A percentile compares a stretch with the other conserved stretches of the same genome.
Conservation (phyloP, 139 green algal genomes). For the Zygnema cylindricum region DNA sequence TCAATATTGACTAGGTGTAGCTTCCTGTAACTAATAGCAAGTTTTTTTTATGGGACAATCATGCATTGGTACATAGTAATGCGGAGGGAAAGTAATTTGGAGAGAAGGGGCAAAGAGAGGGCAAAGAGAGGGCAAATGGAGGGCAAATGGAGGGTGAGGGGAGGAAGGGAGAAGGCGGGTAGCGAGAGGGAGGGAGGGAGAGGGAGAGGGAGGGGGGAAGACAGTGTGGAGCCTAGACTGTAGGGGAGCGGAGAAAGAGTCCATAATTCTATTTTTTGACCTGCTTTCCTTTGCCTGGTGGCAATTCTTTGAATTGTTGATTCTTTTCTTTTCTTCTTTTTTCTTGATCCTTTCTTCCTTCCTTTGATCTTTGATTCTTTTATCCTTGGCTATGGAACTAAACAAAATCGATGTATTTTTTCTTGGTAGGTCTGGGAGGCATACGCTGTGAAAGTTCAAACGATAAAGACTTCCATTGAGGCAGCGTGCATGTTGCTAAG, state of each 20-base stretch:
- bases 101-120: too few species aligned
- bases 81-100: neutral
- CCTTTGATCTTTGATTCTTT: neutral
- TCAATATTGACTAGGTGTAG: too few species aligned
- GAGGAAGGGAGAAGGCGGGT: neutral
- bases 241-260: neutral
- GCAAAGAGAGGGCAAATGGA: too few species aligned
- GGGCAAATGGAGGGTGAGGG: neutral
- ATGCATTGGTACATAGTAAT: neutral
- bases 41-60: too few species aligned
- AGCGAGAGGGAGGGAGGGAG: neutral
- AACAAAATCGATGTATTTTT: neutral
- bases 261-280: slow-evolving; percentile 10
- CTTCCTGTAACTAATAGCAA: too few species aligned
- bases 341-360: too few species aligned
- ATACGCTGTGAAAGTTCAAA: slow-evolving; percentile 93
- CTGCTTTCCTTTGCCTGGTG: slow-evolving; percentile 13
- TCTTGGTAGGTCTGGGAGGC: slow-evolving; percentile 90
- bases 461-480: slow-evolving; percentile 95
- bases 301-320: neutral
- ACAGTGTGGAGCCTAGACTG: neutral
- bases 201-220: neutral
- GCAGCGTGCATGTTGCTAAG: slow-evolving; percentile 90
- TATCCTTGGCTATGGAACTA: too few species aligned
- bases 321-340: too few species aligned